These are phyloP conservation scores for Schwanniomyces vanrijiae DNA, from an alignment of 805 yeast genomes.

Conservation along the genomic window DNA sequence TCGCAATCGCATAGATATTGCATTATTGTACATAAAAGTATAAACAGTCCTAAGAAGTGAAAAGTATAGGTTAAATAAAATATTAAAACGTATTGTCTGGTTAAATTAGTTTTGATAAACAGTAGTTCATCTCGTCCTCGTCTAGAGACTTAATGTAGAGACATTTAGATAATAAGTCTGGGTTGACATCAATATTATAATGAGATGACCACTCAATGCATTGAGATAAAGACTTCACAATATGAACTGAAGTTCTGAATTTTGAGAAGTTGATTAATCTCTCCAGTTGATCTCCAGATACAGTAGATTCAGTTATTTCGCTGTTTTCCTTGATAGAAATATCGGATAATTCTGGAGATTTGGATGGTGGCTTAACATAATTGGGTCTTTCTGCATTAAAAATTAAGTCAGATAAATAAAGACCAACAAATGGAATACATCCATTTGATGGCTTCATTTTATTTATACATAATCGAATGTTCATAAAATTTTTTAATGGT, in stretches of 20 bases:
- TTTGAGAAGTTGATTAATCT: constrained; percentile 73
- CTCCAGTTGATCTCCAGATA: constrained; percentile 19
- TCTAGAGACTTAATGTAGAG: constrained; percentile 73
- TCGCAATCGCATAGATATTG: background rate
- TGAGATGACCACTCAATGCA: constrained; percentile 82
- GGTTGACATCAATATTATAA: constrained; percentile 55
- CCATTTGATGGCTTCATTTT: constrained; percentile 66
- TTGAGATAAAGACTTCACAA: constrained; percentile 74
- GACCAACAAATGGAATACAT: constrained; percentile 86
- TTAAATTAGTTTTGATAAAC: constrained; percentile 8
- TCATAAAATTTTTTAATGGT: constrained; percentile 70
- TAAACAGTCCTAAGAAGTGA: background rate
- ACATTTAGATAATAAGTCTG: constrained; percentile 77
- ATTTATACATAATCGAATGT: constrained; percentile 62
- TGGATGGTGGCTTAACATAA: constrained; percentile 31
- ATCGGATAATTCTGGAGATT: constrained; percentile 1
- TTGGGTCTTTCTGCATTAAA: constrained; percentile 68
- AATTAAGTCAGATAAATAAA: constrained; percentile 79
- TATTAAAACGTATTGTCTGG: background rate
- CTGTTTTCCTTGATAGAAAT: background rate
- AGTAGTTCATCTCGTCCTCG: constrained; percentile 65
- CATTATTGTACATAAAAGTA: background rate
- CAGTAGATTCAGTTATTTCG: constrained; percentile 11
- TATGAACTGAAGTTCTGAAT: constrained; percentile 70
- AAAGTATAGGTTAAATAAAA: background rate